Base-by-base conservation (phyloP, 2,329 filamentous ascomycete species). In the Pestalotiopsis sp. region DNA sequence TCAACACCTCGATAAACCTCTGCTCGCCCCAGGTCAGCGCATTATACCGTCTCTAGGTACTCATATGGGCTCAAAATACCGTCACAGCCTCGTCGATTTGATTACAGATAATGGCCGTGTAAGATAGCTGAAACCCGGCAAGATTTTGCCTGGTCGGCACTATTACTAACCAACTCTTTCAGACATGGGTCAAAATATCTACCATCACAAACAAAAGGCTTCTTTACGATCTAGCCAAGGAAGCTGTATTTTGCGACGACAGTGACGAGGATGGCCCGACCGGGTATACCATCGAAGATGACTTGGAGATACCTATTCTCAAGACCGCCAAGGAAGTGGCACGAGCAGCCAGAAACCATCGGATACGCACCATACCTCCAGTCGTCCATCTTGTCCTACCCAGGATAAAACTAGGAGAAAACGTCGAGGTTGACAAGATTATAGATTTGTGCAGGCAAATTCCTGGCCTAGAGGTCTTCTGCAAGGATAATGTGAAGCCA, bases 101-200 rank as follows among this genome's bases (percentile, higher is more conserved):
- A 71, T 79, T 2, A 73, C 73, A 7, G 76, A 79, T 66, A 75
- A 73, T 4, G 78, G 78, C 3, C 69, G 70, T 14, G 59, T 62
- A 39, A 1, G 59, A 39, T 20, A 12, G 14, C 12, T 62, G 1
- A 4, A 14, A 1, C 13, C 13, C 13, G 41, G 17, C 17, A 4
- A 61, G 52, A 61, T 36, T 11, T 13, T 36, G 23, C 14, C 13
- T 9, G n/a, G 27, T 36, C 2, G 7, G 17, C 4, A 41, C 9
- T 9, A 3, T 39, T n/a, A 23, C 38, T 62, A 12, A 14, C 31
- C 25, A 17, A 14, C 11, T 27, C 27, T 59, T 23, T 27, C 59
- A 62, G 59, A 74, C 75, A 4, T 79, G 78, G 78, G 76, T 73
- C 66, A 79, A 78, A 67, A 74, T 79, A 25, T 79, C 77, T 3